A percentile compares a stretch with the other conserved stretches of the same genome.
Evolutionary conservation across 2,329 filamentous ascomycete species (phyloP).

Genomic region (Sclerotinia nivalis): DNA sequence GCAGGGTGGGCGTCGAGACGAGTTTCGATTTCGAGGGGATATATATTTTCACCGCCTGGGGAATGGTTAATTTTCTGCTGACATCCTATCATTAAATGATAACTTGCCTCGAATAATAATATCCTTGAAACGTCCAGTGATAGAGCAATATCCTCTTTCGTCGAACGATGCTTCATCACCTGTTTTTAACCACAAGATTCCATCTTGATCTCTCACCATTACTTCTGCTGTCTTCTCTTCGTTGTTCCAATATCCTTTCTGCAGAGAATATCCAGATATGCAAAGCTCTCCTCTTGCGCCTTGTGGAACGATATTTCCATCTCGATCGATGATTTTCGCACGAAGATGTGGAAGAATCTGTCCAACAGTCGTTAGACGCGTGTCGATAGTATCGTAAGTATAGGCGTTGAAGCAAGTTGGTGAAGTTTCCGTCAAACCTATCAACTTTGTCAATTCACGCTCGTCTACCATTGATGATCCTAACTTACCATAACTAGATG

Average conservation of each 20-base stretch:
- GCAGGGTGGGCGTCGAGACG: slow-evolving; percentile 59
- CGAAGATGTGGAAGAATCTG: slow-evolving; percentile 73
- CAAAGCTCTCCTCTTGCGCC: slow-evolving; percentile 53
- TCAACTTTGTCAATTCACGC: not conserved
- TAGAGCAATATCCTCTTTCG: slow-evolving; percentile 48
- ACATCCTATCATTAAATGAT: slow-evolving; percentile 37
- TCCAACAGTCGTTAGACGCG: slow-evolving; percentile 70
- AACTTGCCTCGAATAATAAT: slow-evolving; percentile 61
- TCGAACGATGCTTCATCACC: slow-evolving; percentile 57
- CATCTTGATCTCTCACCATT: slow-evolving; percentile 35
- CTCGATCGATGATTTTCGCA: slow-evolving; percentile 67
- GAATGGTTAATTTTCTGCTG: not conserved
- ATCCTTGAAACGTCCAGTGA: slow-evolving; percentile 70
- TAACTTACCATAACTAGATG: slow-evolving; percentile 46
- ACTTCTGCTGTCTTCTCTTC: slow-evolving; percentile 33
- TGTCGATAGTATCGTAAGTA: slow-evolving; percentile 68
- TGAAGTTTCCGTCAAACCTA: slow-evolving; percentile 70
- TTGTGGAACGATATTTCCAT: slow-evolving; percentile 57
- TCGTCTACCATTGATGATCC: not conserved
- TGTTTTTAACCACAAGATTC: slow-evolving; percentile 51
- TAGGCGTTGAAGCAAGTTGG: slow-evolving; percentile 82
- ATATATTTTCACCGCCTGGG: slow-evolving; percentile 53
- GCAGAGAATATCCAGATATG: slow-evolving; percentile 52
- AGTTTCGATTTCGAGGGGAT: slow-evolving; percentile 70
- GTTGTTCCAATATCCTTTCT: slow-evolving; percentile 67